phyloP scores from a whole-genome alignment of 1,284 basidiomycete genomes.

The Polyporus tsugae region DNA sequence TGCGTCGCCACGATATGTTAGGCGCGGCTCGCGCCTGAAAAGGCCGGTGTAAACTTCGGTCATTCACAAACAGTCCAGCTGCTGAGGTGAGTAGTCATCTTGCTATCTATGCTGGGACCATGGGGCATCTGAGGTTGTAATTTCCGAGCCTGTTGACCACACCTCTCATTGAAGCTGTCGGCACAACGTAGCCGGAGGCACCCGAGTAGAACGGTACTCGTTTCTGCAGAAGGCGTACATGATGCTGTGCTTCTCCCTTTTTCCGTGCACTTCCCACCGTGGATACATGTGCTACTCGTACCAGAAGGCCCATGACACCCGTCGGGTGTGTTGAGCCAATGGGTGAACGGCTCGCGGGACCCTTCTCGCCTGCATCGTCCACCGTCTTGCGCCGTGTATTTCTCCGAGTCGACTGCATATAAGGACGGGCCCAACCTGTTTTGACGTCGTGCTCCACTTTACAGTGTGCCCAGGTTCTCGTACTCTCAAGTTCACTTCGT shows the following conservation, averaged over 20 bases:
- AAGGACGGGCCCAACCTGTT: not conserved
- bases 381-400: not conserved
- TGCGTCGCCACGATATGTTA: not conserved
- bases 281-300: slow-evolving; percentile 13
- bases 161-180: not conserved
- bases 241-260: not conserved
- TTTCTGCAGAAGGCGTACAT: slow-evolving; percentile 3
- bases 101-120: not conserved
- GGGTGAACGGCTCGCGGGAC: not conserved
- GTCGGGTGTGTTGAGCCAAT: not conserved
- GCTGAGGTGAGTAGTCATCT: slow-evolving; percentile 4
- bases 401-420: slow-evolving; percentile 6
- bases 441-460: slow-evolving; percentile 8
- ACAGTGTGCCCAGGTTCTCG: not conserved
- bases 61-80: not conserved
- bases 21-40: not conserved
- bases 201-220: not conserved
- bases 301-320: slow-evolving; percentile 6
- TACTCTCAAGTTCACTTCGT: not conserved
- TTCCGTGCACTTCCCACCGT: slow-evolving; percentile 11
- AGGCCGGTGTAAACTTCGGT: not conserved
- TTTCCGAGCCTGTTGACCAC: slow-evolving; percentile 10
- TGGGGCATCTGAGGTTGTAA: slow-evolving; percentile 18
- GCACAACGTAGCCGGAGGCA: not conserved
- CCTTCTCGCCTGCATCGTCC: not conserved